Evolutionary conservation across 169 alveolate species (phyloP).

Genomic region (Amoebophrya sp.): DNA sequence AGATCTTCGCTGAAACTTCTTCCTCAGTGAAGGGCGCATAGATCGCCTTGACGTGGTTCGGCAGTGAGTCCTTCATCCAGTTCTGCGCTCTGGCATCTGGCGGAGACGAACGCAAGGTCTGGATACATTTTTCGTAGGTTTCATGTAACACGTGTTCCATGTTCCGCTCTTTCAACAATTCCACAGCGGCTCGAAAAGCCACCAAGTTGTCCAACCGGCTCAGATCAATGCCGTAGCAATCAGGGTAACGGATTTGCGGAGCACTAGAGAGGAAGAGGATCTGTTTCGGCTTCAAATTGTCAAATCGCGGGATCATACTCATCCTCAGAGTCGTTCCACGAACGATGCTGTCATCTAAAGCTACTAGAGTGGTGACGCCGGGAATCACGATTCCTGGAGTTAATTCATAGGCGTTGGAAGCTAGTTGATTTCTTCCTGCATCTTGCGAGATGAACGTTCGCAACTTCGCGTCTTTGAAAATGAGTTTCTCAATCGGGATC

Average conservation of each 20-base stretch:
- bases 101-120: not conserved
- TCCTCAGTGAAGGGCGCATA: not conserved
- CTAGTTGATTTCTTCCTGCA: conserved; percentile 10
- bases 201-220: conserved; percentile 27
- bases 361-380: conserved; percentile 29
- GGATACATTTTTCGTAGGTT: not conserved
- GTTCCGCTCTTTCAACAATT: conserved; percentile 25
- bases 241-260: conserved; percentile 40
- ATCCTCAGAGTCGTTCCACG: conserved; percentile 39
- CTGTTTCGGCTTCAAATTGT: conserved; percentile 25
- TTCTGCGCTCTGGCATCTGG: not conserved
- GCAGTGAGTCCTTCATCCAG: not conserved
- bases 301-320: conserved; percentile 32
- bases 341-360: conserved; percentile 40
- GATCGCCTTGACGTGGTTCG: conserved; percentile 15
- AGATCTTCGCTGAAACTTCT: conserved; percentile 11
- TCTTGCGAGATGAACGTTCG: conserved; percentile 42
- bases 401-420: conserved; percentile 38
- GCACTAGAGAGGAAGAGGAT: conserved; percentile 37
- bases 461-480: conserved; percentile 39
- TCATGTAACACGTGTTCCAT: not conserved
- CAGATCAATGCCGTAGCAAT: conserved; percentile 42
- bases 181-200: conserved; percentile 41
- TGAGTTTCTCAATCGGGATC: conserved; percentile 36
- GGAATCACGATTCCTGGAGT: conserved; percentile 24